Percentiles rank a stretch among this genome's conserved stretches.
Evolutionary conservation across 768 basidiomycete species (phyloP).

Genomic region (Artomyces pyxidatus): DNA sequence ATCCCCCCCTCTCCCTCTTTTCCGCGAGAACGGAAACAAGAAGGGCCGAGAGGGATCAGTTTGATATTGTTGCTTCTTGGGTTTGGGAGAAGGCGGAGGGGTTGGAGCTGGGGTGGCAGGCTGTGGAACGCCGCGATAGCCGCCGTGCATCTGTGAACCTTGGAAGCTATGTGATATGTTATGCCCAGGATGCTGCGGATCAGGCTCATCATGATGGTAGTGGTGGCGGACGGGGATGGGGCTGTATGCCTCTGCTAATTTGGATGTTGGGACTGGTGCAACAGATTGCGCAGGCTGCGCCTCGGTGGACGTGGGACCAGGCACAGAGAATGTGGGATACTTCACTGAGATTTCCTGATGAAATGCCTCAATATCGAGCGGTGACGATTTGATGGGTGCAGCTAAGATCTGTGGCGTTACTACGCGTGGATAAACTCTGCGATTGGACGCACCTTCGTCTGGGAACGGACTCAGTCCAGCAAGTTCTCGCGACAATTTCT

Average conservation of each 20-base stretch:
- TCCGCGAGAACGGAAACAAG: slow-evolving; percentile 89
- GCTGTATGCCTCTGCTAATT: slow-evolving; percentile 82
- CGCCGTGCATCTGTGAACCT: slow-evolving; percentile 29
- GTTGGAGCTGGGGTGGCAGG: slow-evolving; percentile 88
- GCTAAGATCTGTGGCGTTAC: slow-evolving; percentile 23
- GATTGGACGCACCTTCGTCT: slow-evolving; percentile 33
- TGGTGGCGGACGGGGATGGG: slow-evolving; percentile 93
- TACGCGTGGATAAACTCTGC: neutral
- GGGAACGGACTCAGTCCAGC: slow-evolving; percentile 57
- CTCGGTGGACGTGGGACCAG: slow-evolving; percentile 21
- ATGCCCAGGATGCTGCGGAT: slow-evolving; percentile 37
- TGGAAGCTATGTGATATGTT: slow-evolving; percentile 24
- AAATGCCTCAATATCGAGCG: slow-evolving; percentile 85
- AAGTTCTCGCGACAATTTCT: slow-evolving; percentile 79
- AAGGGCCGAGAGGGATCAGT: slow-evolving; percentile 94
- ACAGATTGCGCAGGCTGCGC: slow-evolving; percentile 18
- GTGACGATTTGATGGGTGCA: slow-evolving; percentile 78
- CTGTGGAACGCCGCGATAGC: slow-evolving; percentile 44
- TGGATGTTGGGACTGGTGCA: slow-evolving; percentile 38
- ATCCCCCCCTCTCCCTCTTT: slow-evolving; percentile 40
- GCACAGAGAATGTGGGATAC: slow-evolving; percentile 86
- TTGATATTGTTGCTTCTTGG: slow-evolving; percentile 98
- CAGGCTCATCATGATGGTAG: slow-evolving; percentile 79
- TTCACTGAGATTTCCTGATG: slow-evolving; percentile 88
- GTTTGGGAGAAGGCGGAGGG: slow-evolving; percentile 77